Percentiles rank a stretch among this genome's conserved stretches.
Conservation (phyloP, 768 basidiomycete genomes). For the Lactifluus echinatus region DNA sequence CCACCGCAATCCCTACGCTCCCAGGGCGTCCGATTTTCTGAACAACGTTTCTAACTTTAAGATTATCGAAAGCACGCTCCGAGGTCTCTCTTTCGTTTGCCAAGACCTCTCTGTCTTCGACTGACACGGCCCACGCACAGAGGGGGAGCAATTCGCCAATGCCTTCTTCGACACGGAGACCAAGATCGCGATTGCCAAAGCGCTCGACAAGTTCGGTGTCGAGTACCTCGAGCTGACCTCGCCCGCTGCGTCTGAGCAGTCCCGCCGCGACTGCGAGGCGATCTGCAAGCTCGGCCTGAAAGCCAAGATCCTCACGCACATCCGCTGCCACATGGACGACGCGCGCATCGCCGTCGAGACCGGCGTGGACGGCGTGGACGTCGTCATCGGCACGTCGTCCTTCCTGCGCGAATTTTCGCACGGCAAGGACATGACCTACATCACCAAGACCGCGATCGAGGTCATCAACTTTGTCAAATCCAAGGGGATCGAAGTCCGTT, state of each 20-base stretch:
- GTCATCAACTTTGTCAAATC: slow-evolving; percentile 99
- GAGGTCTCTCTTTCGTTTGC: slow-evolving; percentile 51
- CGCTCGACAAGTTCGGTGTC: slow-evolving; percentile 96
- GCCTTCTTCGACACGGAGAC: slow-evolving; percentile 99
- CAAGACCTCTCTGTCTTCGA: neutral
- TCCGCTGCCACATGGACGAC: slow-evolving; percentile 99
- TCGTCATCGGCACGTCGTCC: slow-evolving; percentile 97
- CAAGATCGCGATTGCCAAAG: slow-evolving; percentile 98
- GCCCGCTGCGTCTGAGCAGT: slow-evolving; percentile 95
- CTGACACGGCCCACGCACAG: slow-evolving; percentile 40
- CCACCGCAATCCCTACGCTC: slow-evolving; percentile 71
- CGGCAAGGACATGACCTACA: slow-evolving; percentile 99
- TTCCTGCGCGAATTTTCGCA: slow-evolving; percentile 99
- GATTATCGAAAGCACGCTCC: slow-evolving; percentile 94
- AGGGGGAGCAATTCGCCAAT: slow-evolving; percentile 99
- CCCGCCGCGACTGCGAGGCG: slow-evolving; percentile 86
- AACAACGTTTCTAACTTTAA: slow-evolving; percentile 90
- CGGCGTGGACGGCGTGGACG: slow-evolving; percentile 97
- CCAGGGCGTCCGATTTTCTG: slow-evolving; percentile 86
- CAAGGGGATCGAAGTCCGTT: slow-evolving; percentile 98
- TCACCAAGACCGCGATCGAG: slow-evolving; percentile 97
- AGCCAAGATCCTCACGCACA: slow-evolving; percentile 96
- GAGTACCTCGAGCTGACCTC: slow-evolving; percentile 99
- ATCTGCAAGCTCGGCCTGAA: slow-evolving; percentile 98
- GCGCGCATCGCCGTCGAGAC: slow-evolving; percentile 97